These are phyloP conservation scores for Kluyveromyces lactis DNA, from an alignment of 805 yeast genomes.

Conservation along the genomic window DNA sequence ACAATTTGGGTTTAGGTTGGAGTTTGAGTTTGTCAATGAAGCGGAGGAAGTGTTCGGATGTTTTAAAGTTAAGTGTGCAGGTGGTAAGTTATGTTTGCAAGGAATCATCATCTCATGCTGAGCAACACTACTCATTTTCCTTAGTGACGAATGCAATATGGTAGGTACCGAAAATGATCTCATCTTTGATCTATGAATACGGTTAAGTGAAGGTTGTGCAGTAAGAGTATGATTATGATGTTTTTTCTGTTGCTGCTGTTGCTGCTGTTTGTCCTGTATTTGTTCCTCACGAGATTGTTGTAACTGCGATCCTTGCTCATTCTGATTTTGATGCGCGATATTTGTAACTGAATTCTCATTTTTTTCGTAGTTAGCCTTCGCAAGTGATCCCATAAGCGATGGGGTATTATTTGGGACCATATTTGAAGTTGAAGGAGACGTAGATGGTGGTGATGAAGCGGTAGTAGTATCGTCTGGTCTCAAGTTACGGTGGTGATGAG, in stretches of 20 bases:
- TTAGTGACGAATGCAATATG: constrained; percentile 26
- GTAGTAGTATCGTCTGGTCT: background rate
- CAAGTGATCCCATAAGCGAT: background rate
- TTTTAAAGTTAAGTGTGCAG: constrained; percentile 1
- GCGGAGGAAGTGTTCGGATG: constrained; percentile 1
- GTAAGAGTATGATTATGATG: background rate
- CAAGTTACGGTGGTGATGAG: background rate
- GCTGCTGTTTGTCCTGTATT: no score
- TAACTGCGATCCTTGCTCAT: no score
- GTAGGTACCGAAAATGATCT: constrained; percentile 30
- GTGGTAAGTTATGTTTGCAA: background rate
- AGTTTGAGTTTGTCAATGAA: background rate
- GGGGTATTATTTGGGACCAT: background rate
- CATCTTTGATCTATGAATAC: constrained; percentile 13
- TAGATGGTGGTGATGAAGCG: constrained; percentile 1
- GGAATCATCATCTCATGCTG: background rate
- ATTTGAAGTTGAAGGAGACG: background rate
- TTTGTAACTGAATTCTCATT: background rate
- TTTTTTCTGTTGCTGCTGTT: no score
- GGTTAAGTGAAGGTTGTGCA: background rate
- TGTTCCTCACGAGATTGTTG: no score
- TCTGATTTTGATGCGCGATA: no score
- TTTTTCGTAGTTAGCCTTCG: background rate
- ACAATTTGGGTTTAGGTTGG: background rate
- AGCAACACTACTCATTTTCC: constrained; percentile 10